Conservation (phyloP, 208 protist species). For the Trypanosoma congolense region DNA sequence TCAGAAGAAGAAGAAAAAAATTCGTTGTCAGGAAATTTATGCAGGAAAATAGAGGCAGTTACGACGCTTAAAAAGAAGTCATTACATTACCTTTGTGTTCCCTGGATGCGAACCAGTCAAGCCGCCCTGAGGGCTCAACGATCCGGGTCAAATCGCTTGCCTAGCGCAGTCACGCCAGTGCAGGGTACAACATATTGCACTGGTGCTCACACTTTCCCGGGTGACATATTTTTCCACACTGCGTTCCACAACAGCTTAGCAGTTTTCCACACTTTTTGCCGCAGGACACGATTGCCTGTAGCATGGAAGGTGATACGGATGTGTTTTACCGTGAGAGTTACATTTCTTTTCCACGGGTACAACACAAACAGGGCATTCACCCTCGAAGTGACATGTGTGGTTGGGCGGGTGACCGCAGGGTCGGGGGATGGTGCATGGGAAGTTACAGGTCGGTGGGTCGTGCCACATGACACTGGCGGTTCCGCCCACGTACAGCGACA, state of each 20-base stretch:
- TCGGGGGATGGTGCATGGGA: conserved; percentile 71
- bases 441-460: conserved; percentile 70
- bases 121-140: too few relatives aligned
- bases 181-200: conserved; percentile 32
- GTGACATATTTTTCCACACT: conserved; percentile 71
- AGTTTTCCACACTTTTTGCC: conserved; percentile 70
- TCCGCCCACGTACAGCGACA: conserved; percentile 80
- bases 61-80: too few relatives aligned
- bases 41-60: too few relatives aligned
- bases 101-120: too few relatives aligned
- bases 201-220: conserved; percentile 62
- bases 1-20: too few relatives aligned
- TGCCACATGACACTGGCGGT: conserved; percentile 88
- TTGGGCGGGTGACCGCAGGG: conserved; percentile 83
- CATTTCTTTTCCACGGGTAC: conserved; percentile 80
- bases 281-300: conserved; percentile 56
- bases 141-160: too few relatives aligned
- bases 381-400: conserved; percentile 71
- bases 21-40: too few relatives aligned
- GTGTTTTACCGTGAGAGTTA: conserved; percentile 58
- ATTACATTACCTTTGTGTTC: too few relatives aligned
- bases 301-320: conserved; percentile 74
- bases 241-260: conserved; percentile 66
- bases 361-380: conserved; percentile 69
- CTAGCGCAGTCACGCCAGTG: conserved; percentile 15